phyloP scores from a whole-genome alignment of 345 rosid genomes.

The Populus ilicifolia region DNA sequence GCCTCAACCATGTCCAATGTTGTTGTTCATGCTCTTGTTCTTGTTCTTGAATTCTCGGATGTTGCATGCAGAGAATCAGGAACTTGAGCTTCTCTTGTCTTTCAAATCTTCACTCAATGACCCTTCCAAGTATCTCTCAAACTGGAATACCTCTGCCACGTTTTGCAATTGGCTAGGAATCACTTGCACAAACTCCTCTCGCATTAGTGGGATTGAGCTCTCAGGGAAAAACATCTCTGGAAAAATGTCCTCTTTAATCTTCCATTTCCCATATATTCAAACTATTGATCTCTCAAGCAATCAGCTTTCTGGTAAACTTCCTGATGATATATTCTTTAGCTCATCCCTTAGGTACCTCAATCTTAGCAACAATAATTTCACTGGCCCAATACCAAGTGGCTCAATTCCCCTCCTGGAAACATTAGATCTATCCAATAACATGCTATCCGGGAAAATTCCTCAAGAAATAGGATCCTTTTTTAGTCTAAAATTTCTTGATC shows the following conservation, averaged over 20 bases:
- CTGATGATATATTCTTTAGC: conserved; percentile 36
- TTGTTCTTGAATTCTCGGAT: conserved; percentile 29
- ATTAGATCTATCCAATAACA: conserved; percentile 79
- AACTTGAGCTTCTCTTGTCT: conserved; percentile 60
- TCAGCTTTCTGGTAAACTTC: conserved; percentile 56
- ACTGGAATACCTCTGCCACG: conserved; percentile 54
- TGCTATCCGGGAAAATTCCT: conserved; percentile 59
- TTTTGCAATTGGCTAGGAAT: conserved; percentile 71
- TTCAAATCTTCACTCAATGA: conserved; percentile 61
- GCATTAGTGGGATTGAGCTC: conserved; percentile 46
- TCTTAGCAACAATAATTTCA: conserved; percentile 82
- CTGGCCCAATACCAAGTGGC: conserved; percentile 49
- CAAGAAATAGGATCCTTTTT: conserved; percentile 50
- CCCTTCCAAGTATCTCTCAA: conserved; percentile 55
- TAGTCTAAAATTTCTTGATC: conserved; percentile 56
- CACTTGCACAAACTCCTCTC: conserved; percentile 54
- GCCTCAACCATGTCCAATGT: conserved; percentile 19
- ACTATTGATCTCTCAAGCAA: conserved; percentile 62
- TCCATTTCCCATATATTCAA: conserved; percentile 49
- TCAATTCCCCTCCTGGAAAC: conserved; percentile 36
- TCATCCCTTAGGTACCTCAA: conserved; percentile 61
- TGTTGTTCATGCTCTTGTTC: conserved; percentile 20
- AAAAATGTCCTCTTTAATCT: conserved; percentile 37
- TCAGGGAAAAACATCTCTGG: conserved; percentile 67
- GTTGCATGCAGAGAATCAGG: conserved; percentile 37